Evolutionary conservation across 129 eudicot genomes (phyloP).

Genomic region (Flaveria brownii): DNA sequence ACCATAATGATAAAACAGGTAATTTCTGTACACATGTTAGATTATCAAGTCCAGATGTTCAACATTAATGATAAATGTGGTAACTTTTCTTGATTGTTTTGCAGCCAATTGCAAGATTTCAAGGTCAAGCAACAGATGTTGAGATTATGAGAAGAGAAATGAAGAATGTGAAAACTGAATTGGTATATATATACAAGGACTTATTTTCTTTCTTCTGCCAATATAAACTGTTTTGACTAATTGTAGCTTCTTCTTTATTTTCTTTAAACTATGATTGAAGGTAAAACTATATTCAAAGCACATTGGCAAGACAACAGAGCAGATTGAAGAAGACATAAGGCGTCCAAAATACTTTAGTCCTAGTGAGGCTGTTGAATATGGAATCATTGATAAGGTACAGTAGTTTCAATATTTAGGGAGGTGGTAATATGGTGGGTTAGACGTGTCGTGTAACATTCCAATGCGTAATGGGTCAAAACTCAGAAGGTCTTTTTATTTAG

Average conservation of each 20-base stretch:
- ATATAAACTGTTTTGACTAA: background rate
- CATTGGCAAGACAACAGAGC: slow-evolving; percentile 67
- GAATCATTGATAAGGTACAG: slow-evolving; percentile 90
- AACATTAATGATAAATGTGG: background rate
- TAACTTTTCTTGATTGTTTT: slow-evolving; percentile 23
- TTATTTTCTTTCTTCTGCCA: background rate
- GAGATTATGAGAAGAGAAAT: slow-evolving; percentile 72
- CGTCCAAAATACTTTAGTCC: slow-evolving; percentile 96
- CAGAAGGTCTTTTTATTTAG: background rate
- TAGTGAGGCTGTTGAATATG: slow-evolving; percentile 96
- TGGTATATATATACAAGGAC: slow-evolving; percentile 29
- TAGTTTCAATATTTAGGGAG: background rate
- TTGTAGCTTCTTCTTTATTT: background rate
- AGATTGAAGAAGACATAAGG: slow-evolving; percentile 87
- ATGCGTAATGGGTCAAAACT: background rate
- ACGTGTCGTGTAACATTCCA: background rate
- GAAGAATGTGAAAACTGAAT: slow-evolving; percentile 53
- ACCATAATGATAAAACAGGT: slow-evolving; percentile 97
- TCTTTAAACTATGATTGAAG: slow-evolving; percentile 39
- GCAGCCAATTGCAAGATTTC: slow-evolving; percentile 90
- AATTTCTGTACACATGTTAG: background rate
- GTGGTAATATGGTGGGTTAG: background rate
- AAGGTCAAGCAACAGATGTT: slow-evolving; percentile 91
- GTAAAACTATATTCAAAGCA: slow-evolving; percentile 67
- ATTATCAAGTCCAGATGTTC: background rate